Percentiles rank a stretch among this genome's conserved stretches.
Conservation (phyloP, 768 basidiomycete genomes). For the Rhodotorula toruloides region DNA sequence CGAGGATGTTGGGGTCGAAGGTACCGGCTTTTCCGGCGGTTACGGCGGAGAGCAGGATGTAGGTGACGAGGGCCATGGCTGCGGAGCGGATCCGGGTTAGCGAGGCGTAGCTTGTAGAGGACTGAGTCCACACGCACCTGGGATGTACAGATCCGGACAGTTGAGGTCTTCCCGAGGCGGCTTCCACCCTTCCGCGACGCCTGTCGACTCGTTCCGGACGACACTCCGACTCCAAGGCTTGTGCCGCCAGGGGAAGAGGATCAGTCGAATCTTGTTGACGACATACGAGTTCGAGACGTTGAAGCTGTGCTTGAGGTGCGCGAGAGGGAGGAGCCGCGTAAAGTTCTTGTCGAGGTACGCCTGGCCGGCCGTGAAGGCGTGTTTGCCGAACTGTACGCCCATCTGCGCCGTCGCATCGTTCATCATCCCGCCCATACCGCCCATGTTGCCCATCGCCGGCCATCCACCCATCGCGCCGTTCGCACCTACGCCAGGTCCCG, state of each 20-base stretch:
- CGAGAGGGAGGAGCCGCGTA: slow-evolving; percentile 58
- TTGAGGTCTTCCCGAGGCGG: slow-evolving; percentile 91
- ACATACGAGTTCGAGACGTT: slow-evolving; percentile 96
- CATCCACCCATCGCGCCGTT: not conserved
- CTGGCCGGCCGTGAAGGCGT: slow-evolving; percentile 86
- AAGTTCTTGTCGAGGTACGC: slow-evolving; percentile 95
- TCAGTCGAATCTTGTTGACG: slow-evolving; percentile 72
- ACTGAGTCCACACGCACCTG: slow-evolving; percentile 54
- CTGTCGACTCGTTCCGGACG: slow-evolving; percentile 59
- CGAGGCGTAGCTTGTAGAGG: slow-evolving; percentile 24
- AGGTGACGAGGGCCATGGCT: slow-evolving; percentile 96
- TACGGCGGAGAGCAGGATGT: slow-evolving; percentile 81
- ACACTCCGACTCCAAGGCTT: slow-evolving; percentile 74
- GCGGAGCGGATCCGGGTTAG: slow-evolving; percentile 5
- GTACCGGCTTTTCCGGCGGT: slow-evolving; percentile 72
- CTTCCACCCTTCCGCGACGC: slow-evolving; percentile 65
- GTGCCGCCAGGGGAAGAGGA: slow-evolving; percentile 95
- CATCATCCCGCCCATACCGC: slow-evolving; percentile 51
- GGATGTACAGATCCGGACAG: slow-evolving; percentile 93
- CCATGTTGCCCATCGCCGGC: not conserved
- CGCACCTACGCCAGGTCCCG: too few species aligned
- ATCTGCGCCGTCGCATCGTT: slow-evolving; percentile 91
- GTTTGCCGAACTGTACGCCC: slow-evolving; percentile 89
- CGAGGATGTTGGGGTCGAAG: slow-evolving; percentile 85
- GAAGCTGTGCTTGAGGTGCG: slow-evolving; percentile 80